Conservation (phyloP, 208 protist species). For the Leptomonas pyrrhocoris region DNA sequence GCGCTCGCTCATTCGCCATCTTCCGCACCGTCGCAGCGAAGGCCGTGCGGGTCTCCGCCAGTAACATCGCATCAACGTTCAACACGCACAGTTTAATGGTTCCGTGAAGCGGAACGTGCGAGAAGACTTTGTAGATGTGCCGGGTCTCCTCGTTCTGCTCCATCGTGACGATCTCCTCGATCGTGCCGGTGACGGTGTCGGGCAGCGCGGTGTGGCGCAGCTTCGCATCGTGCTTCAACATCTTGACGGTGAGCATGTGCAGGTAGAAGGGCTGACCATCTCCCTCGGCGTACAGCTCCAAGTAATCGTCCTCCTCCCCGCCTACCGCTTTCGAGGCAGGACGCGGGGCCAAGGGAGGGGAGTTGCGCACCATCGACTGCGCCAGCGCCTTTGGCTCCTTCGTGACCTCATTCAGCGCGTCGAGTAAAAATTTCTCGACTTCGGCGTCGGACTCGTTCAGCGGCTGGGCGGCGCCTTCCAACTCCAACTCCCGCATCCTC, state of each 20-base stretch:
- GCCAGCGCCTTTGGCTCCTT: slow-evolving; percentile 46
- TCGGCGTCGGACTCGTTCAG: slow-evolving; percentile 63
- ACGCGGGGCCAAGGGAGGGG: slow-evolving; percentile 43
- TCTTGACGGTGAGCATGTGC: slow-evolving; percentile 80
- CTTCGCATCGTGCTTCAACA: slow-evolving; percentile 78
- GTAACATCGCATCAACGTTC: slow-evolving; percentile 63
- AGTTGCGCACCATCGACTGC: slow-evolving; percentile 40
- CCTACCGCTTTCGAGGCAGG: neutral
- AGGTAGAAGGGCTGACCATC: slow-evolving; percentile 82
- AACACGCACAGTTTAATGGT: slow-evolving; percentile 79
- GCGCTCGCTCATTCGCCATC: slow-evolving; percentile 43
- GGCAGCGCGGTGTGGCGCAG: slow-evolving; percentile 50
- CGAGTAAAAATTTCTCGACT: slow-evolving; percentile 45
- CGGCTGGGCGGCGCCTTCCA: slow-evolving; percentile 34
- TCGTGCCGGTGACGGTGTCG: slow-evolving; percentile 44
- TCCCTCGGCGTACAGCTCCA: slow-evolving; percentile 78
- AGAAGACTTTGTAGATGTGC: slow-evolving; percentile 79
- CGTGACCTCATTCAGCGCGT: slow-evolving; percentile 62
- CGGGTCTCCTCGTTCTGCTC: slow-evolving; percentile 71
- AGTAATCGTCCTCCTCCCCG: slow-evolving; percentile 19
- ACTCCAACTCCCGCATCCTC: slow-evolving; percentile 46
- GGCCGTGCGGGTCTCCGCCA: slow-evolving; percentile 53
- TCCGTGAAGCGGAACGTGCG: slow-evolving; percentile 80
- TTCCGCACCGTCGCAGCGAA: slow-evolving; percentile 53
- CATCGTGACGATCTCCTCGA: slow-evolving; percentile 74